Percentiles rank a stretch among this genome's conserved stretches.
These are phyloP conservation scores for Pythium rhizo-oryzae DNA, from an alignment of 352 stramenopile species.

Conservation along the genomic window DNA sequence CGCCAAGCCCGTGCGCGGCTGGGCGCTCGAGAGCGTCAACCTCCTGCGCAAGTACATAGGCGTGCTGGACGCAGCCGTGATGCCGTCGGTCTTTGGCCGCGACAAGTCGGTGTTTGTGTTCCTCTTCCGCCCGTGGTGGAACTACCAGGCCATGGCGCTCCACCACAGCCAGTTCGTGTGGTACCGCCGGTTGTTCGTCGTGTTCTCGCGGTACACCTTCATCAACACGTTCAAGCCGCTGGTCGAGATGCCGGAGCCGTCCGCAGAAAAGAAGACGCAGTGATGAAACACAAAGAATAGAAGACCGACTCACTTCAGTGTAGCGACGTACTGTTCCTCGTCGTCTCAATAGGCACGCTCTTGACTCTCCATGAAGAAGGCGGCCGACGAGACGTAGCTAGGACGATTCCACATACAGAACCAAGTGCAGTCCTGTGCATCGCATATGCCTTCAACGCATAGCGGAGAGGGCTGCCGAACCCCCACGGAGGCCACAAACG, in stretches of 20 bases:
- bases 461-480: no score
- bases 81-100: conserved; percentile 34
- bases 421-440: no score
- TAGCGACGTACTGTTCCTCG: no score
- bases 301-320: not conserved
- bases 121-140: conserved; percentile 60
- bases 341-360: no score
- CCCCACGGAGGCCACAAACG: no score
- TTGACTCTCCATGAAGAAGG: no score
- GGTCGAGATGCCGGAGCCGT: not conserved
- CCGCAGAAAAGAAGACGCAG: conserved; percentile 30
- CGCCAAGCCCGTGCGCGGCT: conserved; percentile 41
- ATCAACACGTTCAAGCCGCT: conserved; percentile 87
- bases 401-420: no score
- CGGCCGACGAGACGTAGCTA: no score
- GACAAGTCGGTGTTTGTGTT: conserved; percentile 57
- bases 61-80: conserved; percentile 69
- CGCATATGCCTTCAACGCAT: no score
- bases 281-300: conserved; percentile 9
- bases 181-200: conserved; percentile 96
- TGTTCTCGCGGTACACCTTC: conserved; percentile 96
- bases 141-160: conserved; percentile 92
- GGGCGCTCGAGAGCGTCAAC: conserved; percentile 71
- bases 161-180: conserved; percentile 96
- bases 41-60: conserved; percentile 91